Base-by-base conservation (phyloP, 2,329 filamentous ascomycete genomes). In the Fusarium sarcochroum region DNA sequence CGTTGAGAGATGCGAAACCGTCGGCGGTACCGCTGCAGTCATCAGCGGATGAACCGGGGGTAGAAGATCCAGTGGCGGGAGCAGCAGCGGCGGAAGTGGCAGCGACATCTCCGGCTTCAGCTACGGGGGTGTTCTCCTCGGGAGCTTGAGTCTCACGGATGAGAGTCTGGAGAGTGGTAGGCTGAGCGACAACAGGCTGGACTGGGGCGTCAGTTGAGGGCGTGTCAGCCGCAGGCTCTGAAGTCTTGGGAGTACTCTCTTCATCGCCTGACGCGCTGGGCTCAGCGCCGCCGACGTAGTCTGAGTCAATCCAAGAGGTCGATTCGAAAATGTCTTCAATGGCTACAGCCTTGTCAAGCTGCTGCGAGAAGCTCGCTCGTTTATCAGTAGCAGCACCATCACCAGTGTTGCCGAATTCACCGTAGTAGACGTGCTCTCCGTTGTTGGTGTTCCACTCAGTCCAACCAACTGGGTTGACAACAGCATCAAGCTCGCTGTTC, bases 321-420 rank as follows among this genome's bases (percentile, higher is more conserved):
- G 56, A 61, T 1, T 55, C 55, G 4, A 71, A 38, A 13, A 71
- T 52, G 6, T 52, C 58, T 1, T 38, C 51, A 15, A 71, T 63
- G 3, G 42, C 27, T 1, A 71, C 63, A 6, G 59, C 50, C 10
- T 46, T 50, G 5, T 48, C 53, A 13, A 83, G 72, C 61, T 75
- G 76, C 55, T 71, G 76, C 7, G 79, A 62, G 63, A 82, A 84
- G 55, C 76, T 80, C 15, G 85, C 87, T 49, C 89, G 80, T 0
- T 80, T 82, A 1, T 87, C 87, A 18, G 77, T 76, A 1, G 77
- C 76, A 1, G 88, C 80, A 4, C 89, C 89, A 27, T 78, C 74
- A 1, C 89, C 89, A 3, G 82, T 82, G 76, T 91, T 91, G 23
- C 70, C 78, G 71, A 85, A 90, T 79, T 91, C 89, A 7, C 77